Percentiles rank a stretch among this genome's conserved stretches.
Conservation (phyloP, 164 flowering plant genomes). For the Vitis riparia region DNA sequence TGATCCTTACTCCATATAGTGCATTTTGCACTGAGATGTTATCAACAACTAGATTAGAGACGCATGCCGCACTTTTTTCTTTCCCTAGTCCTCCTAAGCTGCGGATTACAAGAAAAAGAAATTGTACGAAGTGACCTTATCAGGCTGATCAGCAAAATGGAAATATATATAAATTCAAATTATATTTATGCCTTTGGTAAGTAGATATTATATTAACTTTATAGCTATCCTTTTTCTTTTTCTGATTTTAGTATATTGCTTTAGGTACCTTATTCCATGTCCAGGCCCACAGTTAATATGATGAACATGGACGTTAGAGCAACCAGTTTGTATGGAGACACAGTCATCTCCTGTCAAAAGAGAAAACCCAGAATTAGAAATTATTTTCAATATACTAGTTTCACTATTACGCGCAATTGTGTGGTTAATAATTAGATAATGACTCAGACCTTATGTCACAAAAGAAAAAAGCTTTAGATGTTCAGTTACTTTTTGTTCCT, state of each 20-base stretch:
- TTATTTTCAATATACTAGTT: neutral
- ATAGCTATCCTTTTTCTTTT: too few relatives aligned
- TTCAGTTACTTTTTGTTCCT: slow-evolving; percentile 8
- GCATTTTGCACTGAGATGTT: slow-evolving; percentile 45
- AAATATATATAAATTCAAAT: too few relatives aligned
- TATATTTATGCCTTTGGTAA: too few relatives aligned
- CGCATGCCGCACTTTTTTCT: slow-evolving; percentile 62
- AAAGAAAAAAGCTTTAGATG: neutral
- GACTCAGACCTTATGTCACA: too few relatives aligned
- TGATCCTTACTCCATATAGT: slow-evolving; percentile 60
- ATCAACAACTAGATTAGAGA: slow-evolving; percentile 55
- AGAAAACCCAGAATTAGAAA: neutral
- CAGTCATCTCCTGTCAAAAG: slow-evolving; percentile 82
- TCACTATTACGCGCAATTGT: neutral
- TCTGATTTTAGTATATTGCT: neutral
- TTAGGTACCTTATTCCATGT: slow-evolving; percentile 78
- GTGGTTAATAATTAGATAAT: neutral
- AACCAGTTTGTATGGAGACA: slow-evolving; percentile 87
- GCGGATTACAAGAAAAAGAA: slow-evolving; percentile 3
- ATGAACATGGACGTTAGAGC: slow-evolving; percentile 67
- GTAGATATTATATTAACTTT: too few relatives aligned
- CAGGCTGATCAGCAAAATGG: too few relatives aligned
- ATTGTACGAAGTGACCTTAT: neutral
- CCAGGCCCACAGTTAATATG: slow-evolving; percentile 88
- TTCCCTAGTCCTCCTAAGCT: slow-evolving; percentile 89